Base-by-base conservation (phyloP, 2,329 filamentous ascomycete species). In the Xylaria sp. region DNA sequence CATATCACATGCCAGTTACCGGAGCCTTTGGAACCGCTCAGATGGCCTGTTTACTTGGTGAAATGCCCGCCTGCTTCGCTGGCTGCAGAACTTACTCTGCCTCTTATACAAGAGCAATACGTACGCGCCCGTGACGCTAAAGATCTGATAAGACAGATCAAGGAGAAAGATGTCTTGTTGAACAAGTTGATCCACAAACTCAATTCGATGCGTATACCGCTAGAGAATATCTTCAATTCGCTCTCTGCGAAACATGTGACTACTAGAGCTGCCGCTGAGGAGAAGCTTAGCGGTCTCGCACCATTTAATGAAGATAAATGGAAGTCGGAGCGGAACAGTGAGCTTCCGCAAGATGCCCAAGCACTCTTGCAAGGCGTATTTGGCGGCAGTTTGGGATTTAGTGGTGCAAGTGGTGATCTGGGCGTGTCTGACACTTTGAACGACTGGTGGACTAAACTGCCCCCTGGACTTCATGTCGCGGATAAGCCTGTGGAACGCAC, bases 21-120 rank as follows among this genome's bases (percentile, higher is more conserved):
- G 1, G 72, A 76, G n/a, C 84, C 84, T 1, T 76, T 92, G 35
- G 76, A 79, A 52, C 79, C 83, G 4, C 75, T 93, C 42, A 76
- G 76, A 61, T 93, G 90, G 90, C 80, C 80, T 0, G 78, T 92
- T 58, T 73, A 79, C 52, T 74, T 93, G 16, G 71, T 69, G 34
- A 82, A 78, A 62, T 73, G 73, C 18, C 71, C 77, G 1, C 66
- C 76, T 7, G 74, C 76, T 16, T 71, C 73, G 10, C 69, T 83
- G 3, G 74, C 80, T 7, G 76, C 77, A 1, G 75, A 79, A 59
- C 74, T 85, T 42, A 77, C 84, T 10, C 68, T 83, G 37, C 82
- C 83, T 11, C 70, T 85, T 2, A 68, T 83, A 10, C 76, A 79
- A 60, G 76, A 76, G 13, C 76, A 81, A 18, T 73, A 75, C n/a